A percentile compares a stretch with the other conserved stretches of the same genome.
phyloP scores from a whole-genome alignment of 441 rosid species.

The Jatropha podagrica region DNA sequence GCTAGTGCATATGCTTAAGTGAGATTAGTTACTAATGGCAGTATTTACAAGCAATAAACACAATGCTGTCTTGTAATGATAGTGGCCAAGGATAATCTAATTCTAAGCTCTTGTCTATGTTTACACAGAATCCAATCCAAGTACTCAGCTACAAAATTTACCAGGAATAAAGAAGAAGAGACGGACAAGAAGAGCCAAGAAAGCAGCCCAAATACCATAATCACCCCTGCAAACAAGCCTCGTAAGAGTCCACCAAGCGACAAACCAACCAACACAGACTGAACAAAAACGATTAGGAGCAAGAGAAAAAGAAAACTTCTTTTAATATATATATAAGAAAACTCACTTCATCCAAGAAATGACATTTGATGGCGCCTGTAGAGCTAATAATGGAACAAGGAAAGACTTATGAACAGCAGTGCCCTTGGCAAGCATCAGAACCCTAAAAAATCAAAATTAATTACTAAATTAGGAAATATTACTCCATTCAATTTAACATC shows the following conservation, averaged over 20 bases:
- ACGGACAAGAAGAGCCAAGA: conserved; percentile 78
- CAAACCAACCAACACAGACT: neutral
- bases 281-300: neutral
- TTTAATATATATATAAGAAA: neutral
- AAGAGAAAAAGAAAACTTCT: neutral
- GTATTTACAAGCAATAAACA: neutral
- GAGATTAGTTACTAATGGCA: neutral
- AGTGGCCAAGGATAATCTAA: neutral
- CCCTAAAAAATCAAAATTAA: conserved; percentile 37
- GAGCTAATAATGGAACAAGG: conserved; percentile 75
- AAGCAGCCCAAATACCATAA: conserved; percentile 86
- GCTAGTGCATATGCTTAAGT: neutral
- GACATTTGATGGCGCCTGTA: conserved; percentile 64
- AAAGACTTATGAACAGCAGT: conserved; percentile 74
- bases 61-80: neutral
- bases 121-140: conserved; percentile 1
- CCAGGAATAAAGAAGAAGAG: conserved; percentile 87
- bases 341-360: conserved; percentile 86
- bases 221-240: conserved; percentile 67
- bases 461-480: neutral
- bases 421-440: conserved; percentile 70
- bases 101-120: neutral
- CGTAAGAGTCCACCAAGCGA: conserved; percentile 15
- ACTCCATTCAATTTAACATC: neutral
- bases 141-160: conserved; percentile 24